Conservation (phyloP, 768 basidiomycete species). For the Kwoniella heveanensis region DNA sequence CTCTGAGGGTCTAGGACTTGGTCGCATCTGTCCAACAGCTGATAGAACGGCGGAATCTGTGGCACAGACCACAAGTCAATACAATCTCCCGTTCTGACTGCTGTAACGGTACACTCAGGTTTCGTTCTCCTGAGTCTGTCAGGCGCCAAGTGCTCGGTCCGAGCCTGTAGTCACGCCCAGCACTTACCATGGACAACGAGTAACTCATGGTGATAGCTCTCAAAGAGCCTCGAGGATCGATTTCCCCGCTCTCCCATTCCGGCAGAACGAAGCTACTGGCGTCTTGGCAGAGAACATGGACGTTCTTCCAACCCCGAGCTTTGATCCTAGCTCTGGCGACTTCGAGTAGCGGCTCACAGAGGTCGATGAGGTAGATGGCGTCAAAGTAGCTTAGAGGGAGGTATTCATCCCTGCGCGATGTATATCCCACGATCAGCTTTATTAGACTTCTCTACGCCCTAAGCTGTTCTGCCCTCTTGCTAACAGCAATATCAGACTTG, state of each 20-base stretch:
- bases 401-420: conserved; percentile 60
- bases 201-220: conserved; percentile 60
- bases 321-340: conserved; percentile 71
- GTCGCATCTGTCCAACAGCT: conserved; percentile 69
- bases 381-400: conserved; percentile 65
- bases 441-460: too few relatives aligned
- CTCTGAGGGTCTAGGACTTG: conserved; percentile 65
- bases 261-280: conserved; percentile 69
- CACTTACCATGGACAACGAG: conserved; percentile 58
- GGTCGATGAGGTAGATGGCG: conserved; percentile 70
- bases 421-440: too few relatives aligned
- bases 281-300: conserved; percentile 72
- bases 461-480: too few relatives aligned
- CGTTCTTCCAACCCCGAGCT: conserved; percentile 71
- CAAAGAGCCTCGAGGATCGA: conserved; percentile 64
- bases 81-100: too few relatives aligned
- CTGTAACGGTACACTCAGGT: too few relatives aligned
- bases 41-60: conserved; percentile 67
- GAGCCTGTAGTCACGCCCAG: too few relatives aligned
- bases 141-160: too few relatives aligned
- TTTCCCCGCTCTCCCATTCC: conserved; percentile 61
- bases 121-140: too few relatives aligned
- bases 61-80: neutral
- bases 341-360: conserved; percentile 71
- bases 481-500: too few relatives aligned